Base-by-base conservation (phyloP, 139 green algal species). In the Chlamydomonas incerta region DNA sequence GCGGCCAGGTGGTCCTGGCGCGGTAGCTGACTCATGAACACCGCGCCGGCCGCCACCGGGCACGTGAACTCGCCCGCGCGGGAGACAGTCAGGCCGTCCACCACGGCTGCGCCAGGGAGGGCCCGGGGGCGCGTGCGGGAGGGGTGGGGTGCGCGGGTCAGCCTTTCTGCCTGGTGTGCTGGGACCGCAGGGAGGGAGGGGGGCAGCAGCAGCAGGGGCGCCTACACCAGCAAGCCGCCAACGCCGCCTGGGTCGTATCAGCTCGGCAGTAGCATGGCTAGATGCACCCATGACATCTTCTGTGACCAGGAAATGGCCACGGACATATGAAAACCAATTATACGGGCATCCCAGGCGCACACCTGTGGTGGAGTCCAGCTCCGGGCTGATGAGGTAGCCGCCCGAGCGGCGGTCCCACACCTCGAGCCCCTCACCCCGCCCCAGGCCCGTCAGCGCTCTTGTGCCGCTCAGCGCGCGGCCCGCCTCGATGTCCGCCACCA, bases 21-120 rank as follows among this genome's bases (percentile, higher is more conserved):
- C 6, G 2, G 14, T 33, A 62, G 47, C 2, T 58, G 80, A 3
- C n/a, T 28, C 34, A 86, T 34, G 55, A 80, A 71, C 10, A 86
- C 1, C 28, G 80, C 80, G 17, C 80, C 80, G 55, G 52, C 72
- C 4, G 68, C 68, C 6, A 86, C 68, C 0, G 80, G 80, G 55
- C 80, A 86, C 31, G 80, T 86, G 80, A 86, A 86, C 55, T 86
- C 80, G 41, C 80, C 80, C 6, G 80, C 71, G 26, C 80, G 68
- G 8, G 80, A 86, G 17, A 86, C 55, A 1, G 55, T 50, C 50
- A 86, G 29, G 68, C 34, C 67, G 34, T 86, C 80, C 0, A 85
- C 15, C 21, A 85, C 5, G 23, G 66, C 80, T 85, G 67, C 50
- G 74, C 1, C 11, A 21, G 41, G 26, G 26, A 23, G 70, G 26